These are phyloP conservation scores for Aplosporella prunicola DNA, from an alignment of 2,329 filamentous ascomycete species.

Conservation along the genomic window DNA sequence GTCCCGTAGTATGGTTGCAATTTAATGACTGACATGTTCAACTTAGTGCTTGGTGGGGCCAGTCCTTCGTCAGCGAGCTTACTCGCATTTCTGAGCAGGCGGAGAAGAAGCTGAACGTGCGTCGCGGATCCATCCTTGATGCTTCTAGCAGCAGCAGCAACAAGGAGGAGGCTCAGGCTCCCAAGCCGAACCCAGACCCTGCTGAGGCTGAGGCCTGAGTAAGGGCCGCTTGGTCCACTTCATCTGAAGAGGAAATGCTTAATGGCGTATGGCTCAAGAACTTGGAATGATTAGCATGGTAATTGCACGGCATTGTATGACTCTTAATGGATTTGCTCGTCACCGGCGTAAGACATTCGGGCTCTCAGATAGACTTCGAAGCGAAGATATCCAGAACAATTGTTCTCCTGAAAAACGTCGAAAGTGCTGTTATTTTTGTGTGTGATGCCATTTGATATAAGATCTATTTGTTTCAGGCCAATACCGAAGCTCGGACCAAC, in stretches of 20 bases:
- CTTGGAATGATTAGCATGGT: constrained; percentile 4
- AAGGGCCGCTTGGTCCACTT: background rate
- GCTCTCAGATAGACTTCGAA: constrained; percentile 1
- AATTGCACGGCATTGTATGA: constrained; percentile 1
- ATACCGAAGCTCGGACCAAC: no score
- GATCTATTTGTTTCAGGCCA: no score
- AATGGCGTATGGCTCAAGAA: constrained; percentile 3
- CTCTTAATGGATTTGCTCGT: background rate
- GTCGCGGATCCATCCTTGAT: constrained; percentile 12
- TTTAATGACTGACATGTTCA: constrained; percentile 17
- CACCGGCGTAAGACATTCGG: constrained; percentile 2
- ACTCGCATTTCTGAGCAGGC: constrained; percentile 47
- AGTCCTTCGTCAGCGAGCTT: constrained; percentile 83
- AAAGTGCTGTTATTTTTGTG: no score
- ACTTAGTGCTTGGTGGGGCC: constrained; percentile 79
- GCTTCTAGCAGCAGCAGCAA: constrained; percentile 1
- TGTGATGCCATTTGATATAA: no score
- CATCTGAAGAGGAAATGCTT: background rate
- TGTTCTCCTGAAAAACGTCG: no score
- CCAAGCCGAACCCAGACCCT: background rate
- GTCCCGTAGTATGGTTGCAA: background rate
- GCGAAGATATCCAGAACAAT: no score
- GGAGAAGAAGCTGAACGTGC: constrained; percentile 40
- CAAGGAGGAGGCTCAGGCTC: background rate
- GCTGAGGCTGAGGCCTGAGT: background rate